phyloP scores from a whole-genome alignment of 352 stramenopile genomes.

The Globisporangium polare region DNA sequence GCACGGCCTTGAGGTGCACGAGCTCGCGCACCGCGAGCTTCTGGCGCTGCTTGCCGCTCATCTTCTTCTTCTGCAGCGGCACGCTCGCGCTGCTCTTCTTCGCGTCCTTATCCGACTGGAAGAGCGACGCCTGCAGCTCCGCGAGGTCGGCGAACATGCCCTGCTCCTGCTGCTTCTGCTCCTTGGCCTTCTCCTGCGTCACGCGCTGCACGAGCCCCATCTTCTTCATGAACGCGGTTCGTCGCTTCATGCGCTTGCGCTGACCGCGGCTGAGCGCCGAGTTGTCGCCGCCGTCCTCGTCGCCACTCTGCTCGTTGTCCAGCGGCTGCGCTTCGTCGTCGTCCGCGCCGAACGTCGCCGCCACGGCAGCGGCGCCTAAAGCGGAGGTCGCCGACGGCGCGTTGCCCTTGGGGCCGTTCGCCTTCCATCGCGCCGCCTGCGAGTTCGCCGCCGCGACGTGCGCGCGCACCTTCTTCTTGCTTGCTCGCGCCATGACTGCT shows the following conservation, averaged over 20 bases:
- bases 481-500: conserved; percentile 42
- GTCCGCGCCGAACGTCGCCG: conserved; percentile 53
- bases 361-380: conserved; percentile 52
- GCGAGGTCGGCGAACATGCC: conserved; percentile 71
- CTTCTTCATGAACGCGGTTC: conserved; percentile 79
- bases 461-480: conserved; percentile 54
- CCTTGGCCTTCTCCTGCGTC: conserved; percentile 41
- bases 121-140: conserved; percentile 68
- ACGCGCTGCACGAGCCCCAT: conserved; percentile 81
- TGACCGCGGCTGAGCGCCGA: conserved; percentile 70
- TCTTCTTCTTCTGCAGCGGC: conserved; percentile 37
- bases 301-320: conserved; percentile 31
- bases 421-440: conserved; percentile 17
- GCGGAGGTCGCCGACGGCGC: conserved; percentile 10
- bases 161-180: conserved; percentile 39
- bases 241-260: conserved; percentile 81
- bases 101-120: conserved; percentile 45
- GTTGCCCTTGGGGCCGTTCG: conserved; percentile 4
- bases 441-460: conserved; percentile 52
- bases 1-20: conserved; percentile 79
- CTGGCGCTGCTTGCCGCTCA: conserved; percentile 81
- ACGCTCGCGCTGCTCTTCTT: conserved; percentile 11
- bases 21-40: conserved; percentile 81
- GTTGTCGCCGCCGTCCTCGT: conserved; percentile 28
- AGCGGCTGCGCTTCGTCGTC: conserved; percentile 26